A percentile compares a stretch with the other conserved stretches of the same genome.
Evolutionary conservation across 352 stramenopile species (phyloP).

Genomic region (Phytophthora pseudosyringae): DNA sequence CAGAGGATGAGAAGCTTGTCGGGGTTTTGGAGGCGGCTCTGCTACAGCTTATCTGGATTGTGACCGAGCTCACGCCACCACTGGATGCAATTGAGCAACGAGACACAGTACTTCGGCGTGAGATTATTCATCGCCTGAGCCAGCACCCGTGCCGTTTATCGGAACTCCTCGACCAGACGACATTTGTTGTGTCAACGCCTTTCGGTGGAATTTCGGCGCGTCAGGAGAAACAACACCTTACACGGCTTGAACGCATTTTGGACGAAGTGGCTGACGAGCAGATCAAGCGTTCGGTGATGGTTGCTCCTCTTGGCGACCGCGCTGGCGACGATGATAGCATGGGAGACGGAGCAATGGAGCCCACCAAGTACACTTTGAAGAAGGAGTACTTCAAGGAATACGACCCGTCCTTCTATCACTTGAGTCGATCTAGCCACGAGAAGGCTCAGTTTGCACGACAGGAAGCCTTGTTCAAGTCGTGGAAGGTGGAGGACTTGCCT

Average conservation of each 20-base stretch:
- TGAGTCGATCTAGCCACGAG: conserved; percentile 77
- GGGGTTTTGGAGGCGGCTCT: conserved; percentile 80
- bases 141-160: conserved; percentile 77
- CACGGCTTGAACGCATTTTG: conserved; percentile 64
- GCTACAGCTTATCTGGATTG: conserved; percentile 85
- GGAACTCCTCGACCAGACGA: conserved; percentile 81
- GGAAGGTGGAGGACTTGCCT: conserved; percentile 70
- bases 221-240: conserved; percentile 73
- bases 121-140: conserved; percentile 88
- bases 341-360: conserved; percentile 63
- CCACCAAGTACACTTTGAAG: conserved; percentile 80
- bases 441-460: conserved; percentile 81
- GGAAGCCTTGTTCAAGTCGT: conserved; percentile 84
- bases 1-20: conserved; percentile 69
- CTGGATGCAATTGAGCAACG: conserved; percentile 63
- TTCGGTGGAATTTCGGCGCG: conserved; percentile 68
- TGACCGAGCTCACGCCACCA: conserved; percentile 83
- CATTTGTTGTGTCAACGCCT: conserved; percentile 73
- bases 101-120: conserved; percentile 76
- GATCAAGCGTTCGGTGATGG: conserved; percentile 46
- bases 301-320: conserved; percentile 39
- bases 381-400: conserved; percentile 84
- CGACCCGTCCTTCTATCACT: conserved; percentile 82
- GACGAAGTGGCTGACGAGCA: conserved; percentile 81
- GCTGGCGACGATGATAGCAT: conserved; percentile 45